Evolutionary conservation across 2,329 filamentous ascomycete genomes (phyloP), one percentile per base, ranked within the genome.

Genomic region (Ceratocystis variospora): DNA sequence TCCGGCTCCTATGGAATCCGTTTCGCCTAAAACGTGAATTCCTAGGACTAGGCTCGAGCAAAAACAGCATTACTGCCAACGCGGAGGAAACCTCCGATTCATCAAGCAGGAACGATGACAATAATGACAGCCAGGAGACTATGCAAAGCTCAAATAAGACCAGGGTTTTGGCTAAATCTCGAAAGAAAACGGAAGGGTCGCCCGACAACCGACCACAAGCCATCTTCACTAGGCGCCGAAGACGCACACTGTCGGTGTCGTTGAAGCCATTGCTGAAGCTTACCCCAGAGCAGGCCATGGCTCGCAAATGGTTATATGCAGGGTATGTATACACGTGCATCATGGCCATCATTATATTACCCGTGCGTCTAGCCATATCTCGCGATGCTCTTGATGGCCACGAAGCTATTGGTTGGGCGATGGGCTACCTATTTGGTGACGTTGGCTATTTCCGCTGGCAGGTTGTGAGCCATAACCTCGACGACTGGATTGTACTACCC

Each of bases 321-420:
- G 74, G 78, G 0, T 94, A 89, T 72, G 85, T 91, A 19, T 96
- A 96, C 73, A 68, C 79, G 0, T 81, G 84, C 61, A 83, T 95
- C 6, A 64, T 86, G 7, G 71, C 78, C 0, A 82, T 90, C 41
- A 83, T 95, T 64, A 75, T 96, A 2, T 75, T 85, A 2, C 88
- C 86, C 0, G 81, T 97, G 33, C 83, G 91, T 65, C 78, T 79
- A 1, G 88, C 90, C 70, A 84, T 97, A 62, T 77, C 81, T 48
- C 76, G 77, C 55, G 79, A 82, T 69, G 91, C 90, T 15, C 79
- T 99, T 1, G 72, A 81, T 44, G 85, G 84, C 17, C 78, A 85
- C 63, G 94, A 99, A 71, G 91, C 94, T 0, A 83, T 99, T 57
- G 90, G 93, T 1, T 99, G 94, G 94, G 92, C 90, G 0, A 75